Base-by-base conservation (phyloP, 2,329 filamentous ascomycete genomes). In the Penicillium hordei region DNA sequence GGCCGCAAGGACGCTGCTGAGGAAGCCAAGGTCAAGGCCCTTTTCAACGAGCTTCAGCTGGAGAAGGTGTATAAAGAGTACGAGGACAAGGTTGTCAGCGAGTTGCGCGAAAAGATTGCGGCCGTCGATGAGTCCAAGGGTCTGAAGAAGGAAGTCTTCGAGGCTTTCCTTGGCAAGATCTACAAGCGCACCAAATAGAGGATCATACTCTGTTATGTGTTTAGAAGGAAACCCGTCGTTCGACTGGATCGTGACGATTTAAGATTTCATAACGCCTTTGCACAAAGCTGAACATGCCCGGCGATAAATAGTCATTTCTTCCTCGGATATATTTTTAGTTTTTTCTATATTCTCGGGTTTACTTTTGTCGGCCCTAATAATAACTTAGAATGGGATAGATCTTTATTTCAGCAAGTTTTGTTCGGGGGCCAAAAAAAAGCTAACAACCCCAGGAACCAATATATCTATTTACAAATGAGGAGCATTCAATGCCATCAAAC, bases 141-240 rank as follows among this genome's bases (percentile, higher is more conserved):
- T 17, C 79, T 99, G 71, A 97, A 95, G 84, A 94, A 91, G 84
- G 84, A 83, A 59, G 85, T 97, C 40, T 96, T 97, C 67, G 89
- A 96, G 69, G 84, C 85, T 44, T 99, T 97, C 83, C 81, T 99
- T 64, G 82, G 83, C 76, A 99, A 99, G 85, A 97, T 99, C 73
- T 97, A 97, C 85, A 96, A 96, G 87, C 85, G 94, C 73, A 94
- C 86, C 84, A 97, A 96, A 80, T 97, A 90, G 75, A 76, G 57
- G 15, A 57, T 21, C 38, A 44, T 55, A 61, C 51, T 38, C 29
- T 12, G 25, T 25, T 21, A 39, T 36, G 25, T 13, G 33, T 42
- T 48, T 56, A 42, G 40, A 48, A 51, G 36, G 36, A 65, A 64
- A 64, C 62, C 62, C 54, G 38, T 44, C 44, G 36, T 49, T 56